Evolutionary conservation across 768 basidiomycete species (phyloP).

Genomic region (Grammothele lineata): DNA sequence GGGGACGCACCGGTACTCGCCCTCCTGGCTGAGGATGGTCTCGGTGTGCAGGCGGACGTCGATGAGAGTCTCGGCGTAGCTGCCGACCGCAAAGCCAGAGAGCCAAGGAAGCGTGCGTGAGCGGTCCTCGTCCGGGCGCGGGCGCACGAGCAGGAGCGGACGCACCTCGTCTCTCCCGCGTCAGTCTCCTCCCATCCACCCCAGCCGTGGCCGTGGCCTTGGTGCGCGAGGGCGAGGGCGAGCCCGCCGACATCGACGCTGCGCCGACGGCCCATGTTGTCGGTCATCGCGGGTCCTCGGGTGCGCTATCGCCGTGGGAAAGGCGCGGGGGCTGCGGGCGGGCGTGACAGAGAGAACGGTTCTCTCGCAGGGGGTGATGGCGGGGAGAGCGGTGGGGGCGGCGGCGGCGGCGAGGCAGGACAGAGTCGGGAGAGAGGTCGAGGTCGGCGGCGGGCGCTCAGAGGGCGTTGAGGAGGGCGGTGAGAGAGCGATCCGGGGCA

Average conservation of each 20-base stretch:
- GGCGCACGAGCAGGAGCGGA: too few species aligned
- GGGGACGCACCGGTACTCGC: conserved; percentile 37
- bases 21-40: conserved; percentile 60
- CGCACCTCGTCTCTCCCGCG: conserved; percentile 44
- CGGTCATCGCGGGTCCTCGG: too few species aligned
- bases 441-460: neutral
- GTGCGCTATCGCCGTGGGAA: too few species aligned
- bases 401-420: too few species aligned
- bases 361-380: too few species aligned
- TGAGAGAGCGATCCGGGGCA: too few species aligned
- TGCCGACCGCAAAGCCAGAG: conserved; percentile 18
- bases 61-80: conserved; percentile 77
- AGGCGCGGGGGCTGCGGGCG: too few species aligned
- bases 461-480: neutral
- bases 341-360: too few species aligned
- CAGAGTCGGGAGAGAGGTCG: neutral
- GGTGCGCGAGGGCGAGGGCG: conserved; percentile 66
- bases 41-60: conserved; percentile 83
- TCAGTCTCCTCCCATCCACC: conserved; percentile 51
- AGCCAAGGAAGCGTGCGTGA: too few species aligned
- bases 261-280: conserved; percentile 41
- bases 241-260: conserved; percentile 92
- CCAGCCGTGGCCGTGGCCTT: conserved; percentile 68
- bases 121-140: too few species aligned
- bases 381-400: neutral